Evolutionary conservation across 2,329 filamentous ascomycete species (phyloP).

Genomic region (Zymoseptoria tritici): DNA sequence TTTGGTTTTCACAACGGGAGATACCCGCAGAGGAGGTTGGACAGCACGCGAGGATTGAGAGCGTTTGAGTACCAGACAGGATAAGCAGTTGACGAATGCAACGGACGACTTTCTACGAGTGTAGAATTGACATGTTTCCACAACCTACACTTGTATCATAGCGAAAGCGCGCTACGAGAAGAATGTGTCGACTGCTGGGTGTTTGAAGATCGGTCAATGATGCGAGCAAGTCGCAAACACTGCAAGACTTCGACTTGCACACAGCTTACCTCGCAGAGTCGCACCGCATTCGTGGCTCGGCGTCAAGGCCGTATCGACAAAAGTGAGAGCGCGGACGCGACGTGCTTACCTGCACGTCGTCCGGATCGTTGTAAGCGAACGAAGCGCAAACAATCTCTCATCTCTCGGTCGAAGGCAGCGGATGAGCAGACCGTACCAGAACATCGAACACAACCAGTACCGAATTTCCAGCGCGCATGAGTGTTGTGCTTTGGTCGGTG

Average conservation of each 20-base stretch:
- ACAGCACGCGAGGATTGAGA: background rate
- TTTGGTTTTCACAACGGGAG: background rate
- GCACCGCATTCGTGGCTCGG: background rate
- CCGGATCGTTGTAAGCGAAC: too few relatives aligned
- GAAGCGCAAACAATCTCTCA: too few relatives aligned
- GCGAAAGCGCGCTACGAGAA: background rate
- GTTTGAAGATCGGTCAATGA: background rate
- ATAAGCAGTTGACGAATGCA: background rate
- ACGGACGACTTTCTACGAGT: background rate
- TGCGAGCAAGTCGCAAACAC: background rate
- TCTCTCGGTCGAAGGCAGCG: background rate
- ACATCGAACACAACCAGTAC: background rate
- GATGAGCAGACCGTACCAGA: background rate
- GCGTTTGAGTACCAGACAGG: background rate
- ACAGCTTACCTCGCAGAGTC: background rate
- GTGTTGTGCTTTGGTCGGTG: background rate
- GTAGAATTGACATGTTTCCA: too few relatives aligned
- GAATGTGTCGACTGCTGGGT: background rate
- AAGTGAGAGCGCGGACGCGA: too few relatives aligned
- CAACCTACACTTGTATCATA: too few relatives aligned
- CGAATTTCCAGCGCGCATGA: background rate
- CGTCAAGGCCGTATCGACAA: too few relatives aligned
- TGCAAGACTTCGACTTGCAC: background rate
- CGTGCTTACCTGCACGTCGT: too few relatives aligned
- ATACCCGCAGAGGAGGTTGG: constrained; percentile 6